Percentiles rank a stretch among this genome's conserved stretches.
phyloP scores from a whole-genome alignment of 371 early-diverging fungal genomes.

The Neoconidiobolus thromboides region DNA sequence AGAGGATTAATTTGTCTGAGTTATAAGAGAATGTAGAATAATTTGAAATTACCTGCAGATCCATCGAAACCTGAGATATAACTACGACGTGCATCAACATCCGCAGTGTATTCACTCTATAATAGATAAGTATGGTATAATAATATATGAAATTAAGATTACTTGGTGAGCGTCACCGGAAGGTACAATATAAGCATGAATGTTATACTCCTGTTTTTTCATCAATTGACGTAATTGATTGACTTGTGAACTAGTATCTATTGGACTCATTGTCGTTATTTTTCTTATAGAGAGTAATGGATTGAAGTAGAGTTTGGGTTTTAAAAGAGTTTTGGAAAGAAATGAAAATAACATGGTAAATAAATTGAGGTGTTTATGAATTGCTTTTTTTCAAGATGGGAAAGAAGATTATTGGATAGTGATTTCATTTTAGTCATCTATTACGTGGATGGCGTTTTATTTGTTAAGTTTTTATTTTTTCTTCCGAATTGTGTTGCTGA shows the following conservation, averaged over 20 bases:
- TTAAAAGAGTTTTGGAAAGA: no score
- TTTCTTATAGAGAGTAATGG: no score
- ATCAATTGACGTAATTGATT: constrained; percentile 50
- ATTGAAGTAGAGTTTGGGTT: no score
- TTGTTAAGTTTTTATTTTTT: no score
- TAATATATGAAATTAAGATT: constrained; percentile 1
- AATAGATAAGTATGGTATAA: neutral
- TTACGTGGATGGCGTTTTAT: no score
- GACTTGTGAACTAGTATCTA: constrained; percentile 34
- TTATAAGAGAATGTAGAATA: constrained; percentile 1
- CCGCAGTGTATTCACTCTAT: constrained; percentile 93
- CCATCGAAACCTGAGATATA: constrained; percentile 97
- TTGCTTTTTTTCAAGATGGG: no score
- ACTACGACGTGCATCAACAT: constrained; percentile 76
- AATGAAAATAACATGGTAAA: no score
- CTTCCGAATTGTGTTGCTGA: no score
- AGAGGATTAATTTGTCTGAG: no score
- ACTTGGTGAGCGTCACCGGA: constrained; percentile 92
- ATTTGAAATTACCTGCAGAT: constrained; percentile 56
- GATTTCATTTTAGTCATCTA: no score
- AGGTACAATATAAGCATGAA: constrained; percentile 80
- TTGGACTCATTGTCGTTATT: constrained; percentile 8
- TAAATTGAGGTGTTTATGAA: no score
- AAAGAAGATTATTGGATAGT: no score
- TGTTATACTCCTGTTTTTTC: constrained; percentile 27